Evolutionary conservation across 306 rosid species (phyloP).

Genomic region (Trichosanthes cucumerina): DNA sequence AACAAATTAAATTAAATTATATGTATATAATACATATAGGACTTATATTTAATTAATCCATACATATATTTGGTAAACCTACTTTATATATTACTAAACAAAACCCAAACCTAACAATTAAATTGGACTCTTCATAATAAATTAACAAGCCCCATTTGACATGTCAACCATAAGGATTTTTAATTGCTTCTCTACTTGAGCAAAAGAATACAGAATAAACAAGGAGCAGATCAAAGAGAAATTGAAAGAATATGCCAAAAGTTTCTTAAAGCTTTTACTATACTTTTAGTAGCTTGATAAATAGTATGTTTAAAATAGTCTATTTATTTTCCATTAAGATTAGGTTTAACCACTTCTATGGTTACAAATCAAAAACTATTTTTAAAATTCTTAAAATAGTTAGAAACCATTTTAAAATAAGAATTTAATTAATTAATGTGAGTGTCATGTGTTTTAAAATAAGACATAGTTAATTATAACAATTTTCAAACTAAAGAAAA

Average conservation of each 20-base stretch:
- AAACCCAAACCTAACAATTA: neutral
- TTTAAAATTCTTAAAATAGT: neutral
- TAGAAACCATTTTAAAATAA: no score
- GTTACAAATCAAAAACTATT: neutral
- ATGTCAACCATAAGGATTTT: neutral
- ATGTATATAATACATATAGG: no score
- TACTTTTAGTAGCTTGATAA: no score
- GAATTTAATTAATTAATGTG: neutral
- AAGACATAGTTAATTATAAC: neutral
- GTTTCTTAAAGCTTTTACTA: neutral
- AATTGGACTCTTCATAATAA: neutral
- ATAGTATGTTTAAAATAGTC: no score
- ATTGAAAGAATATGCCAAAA: no score
- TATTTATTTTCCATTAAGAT: no score
- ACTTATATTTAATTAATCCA: no score
- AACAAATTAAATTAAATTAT: neutral
- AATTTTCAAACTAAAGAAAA: no score
- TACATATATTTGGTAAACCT: neutral
- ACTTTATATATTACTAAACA: neutral
- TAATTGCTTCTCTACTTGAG: neutral
- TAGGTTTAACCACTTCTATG: no score
- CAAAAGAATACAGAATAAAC: neutral
- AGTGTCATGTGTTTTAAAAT: no score
- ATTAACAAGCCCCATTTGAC: neutral
- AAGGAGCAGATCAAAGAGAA: no score